Base-by-base conservation (phyloP, 768 basidiomycete genomes). In the Rhodosporidiobolus sp. region DNA sequence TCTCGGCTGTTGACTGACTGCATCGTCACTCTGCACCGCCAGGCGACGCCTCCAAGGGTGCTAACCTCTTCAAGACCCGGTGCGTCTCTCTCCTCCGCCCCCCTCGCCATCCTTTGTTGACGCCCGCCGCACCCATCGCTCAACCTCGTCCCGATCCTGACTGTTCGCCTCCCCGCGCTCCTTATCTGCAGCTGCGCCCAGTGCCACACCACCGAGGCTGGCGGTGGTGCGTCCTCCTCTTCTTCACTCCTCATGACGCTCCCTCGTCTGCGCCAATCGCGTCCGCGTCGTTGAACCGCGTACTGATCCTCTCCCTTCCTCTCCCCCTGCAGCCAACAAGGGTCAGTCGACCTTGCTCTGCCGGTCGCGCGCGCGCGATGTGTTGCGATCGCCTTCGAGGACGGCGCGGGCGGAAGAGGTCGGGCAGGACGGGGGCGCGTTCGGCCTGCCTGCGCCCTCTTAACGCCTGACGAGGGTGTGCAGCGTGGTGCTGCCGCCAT, bases 1-100 rank as follows among this genome's bases (percentile, higher is more conserved):
- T 28, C 55, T 46, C 57, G 55, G n/a, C 26, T 14, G 26, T 6
- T 20, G 28, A 16, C 59, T 56, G 64, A 48, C 34, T 24, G 10
- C 16, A 6, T 46, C 32, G 17, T 32, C 28, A 11, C 28, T 7
- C 19, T 20, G 26, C 12, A 2, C 17, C 3, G 17, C 2, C 26
- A 86, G 94, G 94, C 88, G 91, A 96, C 84, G 82, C 89, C 79
- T 79, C 79, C 67, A 96, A 94, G 86, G 94, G 94, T 83, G 94
- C 94, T 81, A 84, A 85, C 80, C 89, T 96, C 82, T 97, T 97
- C 89, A 95, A 94, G 86, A 94, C 93, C 72, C 90, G 75, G 67
- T 72, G 19, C 32, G 61, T 54, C 35, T 6, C 19, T 28, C 35
- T 22, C 26, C 2, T 38, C n/a, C n/a, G n/a, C n/a, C n/a, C n/a